Evolutionary conservation across 2,329 filamentous ascomycete species (phyloP), one percentile per base, ranked within the genome.

Genomic region (Aspergillus brasiliensis): DNA sequence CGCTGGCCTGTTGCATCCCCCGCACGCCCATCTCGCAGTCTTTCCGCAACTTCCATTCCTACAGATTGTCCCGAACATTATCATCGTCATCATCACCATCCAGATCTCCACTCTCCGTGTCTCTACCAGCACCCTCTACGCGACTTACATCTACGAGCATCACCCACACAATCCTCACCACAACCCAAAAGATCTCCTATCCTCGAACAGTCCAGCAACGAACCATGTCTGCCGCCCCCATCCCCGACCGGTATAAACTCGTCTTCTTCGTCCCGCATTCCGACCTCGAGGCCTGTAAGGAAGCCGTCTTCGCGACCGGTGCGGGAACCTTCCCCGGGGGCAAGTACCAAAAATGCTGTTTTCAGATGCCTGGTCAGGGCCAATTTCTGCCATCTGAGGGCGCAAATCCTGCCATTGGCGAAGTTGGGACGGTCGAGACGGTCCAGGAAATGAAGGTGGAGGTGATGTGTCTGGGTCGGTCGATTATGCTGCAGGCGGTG

Each of bases 391-490:
- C 79, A 2, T 68, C 69, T 1, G 69, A 71, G 2, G 73, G 69
- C 8, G 78, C 79, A 7, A 73, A 73, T 46, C 79, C 79, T 5
- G 72, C 74, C 27, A 77, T 80, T 58, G 78, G 78, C 8, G 63
- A 65, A 6, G 70, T 75, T 5, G 78, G 78, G 0, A 62, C 62
- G 27, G 51, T 80, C 38, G 77, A 81, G 64, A 65, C 65, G 51
- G 76, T 77, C 15, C 71, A 78, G 63, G 78, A 80, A 67, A 71
- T 76, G 64, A 78, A 70, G 60, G 77, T 79, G 27, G 79, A 81
- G 67, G 67, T 79, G 46, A 68, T 80, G 59, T 79, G 79, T 59
- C 58, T 79, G 27, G 78, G 77, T 3, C 71, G 70, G 52, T 65
- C 70, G 48, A 66, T 75, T 8, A 75, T 78, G 73, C 52, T 71